Conservation (phyloP, 257 asterid species). For the Penstemon barbatus region DNA sequence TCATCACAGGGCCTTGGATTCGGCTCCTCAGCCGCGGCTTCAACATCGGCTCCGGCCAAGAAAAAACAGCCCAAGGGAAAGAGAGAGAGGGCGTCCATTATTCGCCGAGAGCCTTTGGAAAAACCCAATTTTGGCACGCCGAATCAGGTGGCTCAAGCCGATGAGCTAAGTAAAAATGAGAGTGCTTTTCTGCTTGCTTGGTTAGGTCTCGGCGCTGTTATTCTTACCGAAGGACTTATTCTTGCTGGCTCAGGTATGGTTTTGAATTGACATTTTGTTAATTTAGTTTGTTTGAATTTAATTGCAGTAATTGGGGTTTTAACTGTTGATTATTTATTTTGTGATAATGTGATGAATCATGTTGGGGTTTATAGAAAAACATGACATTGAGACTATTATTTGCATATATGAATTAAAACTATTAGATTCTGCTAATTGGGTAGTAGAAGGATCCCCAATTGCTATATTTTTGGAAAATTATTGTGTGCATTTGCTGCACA, state of each 20-base stretch:
- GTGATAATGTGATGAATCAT: background rate
- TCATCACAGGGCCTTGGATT: constrained; percentile 62
- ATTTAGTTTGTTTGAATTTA: constrained; percentile 2
- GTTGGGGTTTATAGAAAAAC: background rate
- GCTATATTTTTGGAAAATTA: background rate
- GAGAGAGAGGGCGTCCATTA: constrained; percentile 60
- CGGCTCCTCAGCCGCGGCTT: constrained; percentile 51
- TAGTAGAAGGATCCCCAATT: constrained; percentile 1
- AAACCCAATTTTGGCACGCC: constrained; percentile 58
- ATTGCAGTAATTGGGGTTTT: background rate
- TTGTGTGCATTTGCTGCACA: no score
- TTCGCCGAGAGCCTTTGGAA: constrained; percentile 64
- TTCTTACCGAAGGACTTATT: constrained; percentile 66
- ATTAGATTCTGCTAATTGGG: background rate
- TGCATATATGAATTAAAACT: background rate
- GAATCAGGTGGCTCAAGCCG: constrained; percentile 45
- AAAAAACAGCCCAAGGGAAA: constrained; percentile 59
- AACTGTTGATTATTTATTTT: background rate
- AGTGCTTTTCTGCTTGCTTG: constrained; percentile 87
- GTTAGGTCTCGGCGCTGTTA: constrained; percentile 79
- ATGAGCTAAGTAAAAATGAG: constrained; percentile 66
- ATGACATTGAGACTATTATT: background rate
- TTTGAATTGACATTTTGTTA: background rate
- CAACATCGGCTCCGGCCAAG: constrained; percentile 38
- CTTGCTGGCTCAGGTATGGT: constrained; percentile 84